These are phyloP conservation scores for Leccinum pachyderme DNA, from an alignment of 1,284 basidiomycete genomes.

Conservation along the genomic window DNA sequence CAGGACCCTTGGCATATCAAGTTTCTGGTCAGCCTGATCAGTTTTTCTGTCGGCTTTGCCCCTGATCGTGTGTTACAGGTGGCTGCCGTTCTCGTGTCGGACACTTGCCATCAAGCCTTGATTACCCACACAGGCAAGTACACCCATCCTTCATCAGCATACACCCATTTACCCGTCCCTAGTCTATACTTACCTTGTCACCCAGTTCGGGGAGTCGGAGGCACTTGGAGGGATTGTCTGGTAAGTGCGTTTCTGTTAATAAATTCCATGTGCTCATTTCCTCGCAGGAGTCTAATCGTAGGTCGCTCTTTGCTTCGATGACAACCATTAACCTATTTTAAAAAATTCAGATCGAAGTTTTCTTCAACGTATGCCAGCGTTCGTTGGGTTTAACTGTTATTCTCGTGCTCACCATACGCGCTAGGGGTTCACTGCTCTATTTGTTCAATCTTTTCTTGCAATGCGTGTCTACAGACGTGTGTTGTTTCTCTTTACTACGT, in stretches of 20 bases:
- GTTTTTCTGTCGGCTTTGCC: neutral
- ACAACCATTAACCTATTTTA: slow-evolving; percentile 2
- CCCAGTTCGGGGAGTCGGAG: slow-evolving; percentile 25
- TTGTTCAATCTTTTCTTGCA: slow-evolving; percentile 38
- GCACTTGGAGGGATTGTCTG: slow-evolving; percentile 45
- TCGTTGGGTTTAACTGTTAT: neutral
- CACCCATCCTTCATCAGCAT: neutral
- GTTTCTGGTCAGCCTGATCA: slow-evolving; percentile 36
- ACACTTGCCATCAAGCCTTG: slow-evolving; percentile 55
- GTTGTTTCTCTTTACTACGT: slow-evolving; percentile 1
- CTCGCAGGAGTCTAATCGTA: slow-evolving; percentile 48
- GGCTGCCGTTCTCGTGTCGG: slow-evolving; percentile 47
- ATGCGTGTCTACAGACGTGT: slow-evolving; percentile 34
- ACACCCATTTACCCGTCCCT: neutral
- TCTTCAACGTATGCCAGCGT: slow-evolving; percentile 36
- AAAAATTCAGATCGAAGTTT: slow-evolving; percentile 34
- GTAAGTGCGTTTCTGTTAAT: slow-evolving; percentile 31
- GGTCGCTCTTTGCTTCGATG: slow-evolving; percentile 10
- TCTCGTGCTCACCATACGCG: slow-evolving; percentile 4
- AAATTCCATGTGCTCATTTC: neutral
- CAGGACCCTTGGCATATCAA: slow-evolving; percentile 49
- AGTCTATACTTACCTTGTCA: slow-evolving; percentile 53
- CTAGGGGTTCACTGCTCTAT: slow-evolving; percentile 36
- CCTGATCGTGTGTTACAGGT: slow-evolving; percentile 38
- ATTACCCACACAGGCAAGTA: slow-evolving; percentile 54